Conservation (phyloP, 2,329 filamentous ascomycete species). For the Colletotrichum neosansevieriae region DNA sequence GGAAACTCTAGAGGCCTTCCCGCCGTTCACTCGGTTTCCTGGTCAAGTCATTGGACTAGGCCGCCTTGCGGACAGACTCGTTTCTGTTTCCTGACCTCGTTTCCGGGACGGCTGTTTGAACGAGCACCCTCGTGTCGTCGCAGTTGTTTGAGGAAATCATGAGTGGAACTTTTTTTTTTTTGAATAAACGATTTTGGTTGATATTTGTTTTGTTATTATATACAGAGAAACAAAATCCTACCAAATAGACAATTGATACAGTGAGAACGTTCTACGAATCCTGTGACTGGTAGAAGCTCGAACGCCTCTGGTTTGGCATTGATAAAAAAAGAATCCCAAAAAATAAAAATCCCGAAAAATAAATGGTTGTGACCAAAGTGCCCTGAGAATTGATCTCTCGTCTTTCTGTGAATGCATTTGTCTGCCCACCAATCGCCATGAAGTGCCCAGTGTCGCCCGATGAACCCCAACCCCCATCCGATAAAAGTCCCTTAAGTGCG, state of each 20-base stretch:
- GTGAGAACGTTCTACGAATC: conserved; percentile 38
- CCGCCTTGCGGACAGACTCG: background rate
- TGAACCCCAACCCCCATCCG: conserved; percentile 5
- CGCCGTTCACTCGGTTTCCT: background rate
- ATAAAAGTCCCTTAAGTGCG: conserved; percentile 6
- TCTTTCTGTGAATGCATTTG: conserved; percentile 16
- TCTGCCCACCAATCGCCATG: conserved; percentile 9
- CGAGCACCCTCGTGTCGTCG: background rate
- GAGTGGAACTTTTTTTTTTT: background rate
- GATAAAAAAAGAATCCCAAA: background rate
- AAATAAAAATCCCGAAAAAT: background rate
- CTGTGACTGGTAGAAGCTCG: conserved; percentile 13
- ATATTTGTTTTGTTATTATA: conserved; percentile 21
- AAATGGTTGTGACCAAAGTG: conserved; percentile 4
- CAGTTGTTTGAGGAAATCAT: background rate
- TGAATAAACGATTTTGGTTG: conserved; percentile 1
- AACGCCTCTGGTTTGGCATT: conserved; percentile 27
- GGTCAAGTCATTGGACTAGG: too few relatives aligned
- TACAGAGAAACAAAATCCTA: conserved; percentile 25
- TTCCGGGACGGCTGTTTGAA: background rate
- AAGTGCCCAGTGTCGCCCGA: background rate
- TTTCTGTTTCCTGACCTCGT: background rate
- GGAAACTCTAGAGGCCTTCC: background rate
- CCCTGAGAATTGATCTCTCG: conserved; percentile 7
- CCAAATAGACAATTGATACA: conserved; percentile 25